Base-by-base conservation (phyloP, 805 yeast species). In the Pachysolen tannophilus region DNA sequence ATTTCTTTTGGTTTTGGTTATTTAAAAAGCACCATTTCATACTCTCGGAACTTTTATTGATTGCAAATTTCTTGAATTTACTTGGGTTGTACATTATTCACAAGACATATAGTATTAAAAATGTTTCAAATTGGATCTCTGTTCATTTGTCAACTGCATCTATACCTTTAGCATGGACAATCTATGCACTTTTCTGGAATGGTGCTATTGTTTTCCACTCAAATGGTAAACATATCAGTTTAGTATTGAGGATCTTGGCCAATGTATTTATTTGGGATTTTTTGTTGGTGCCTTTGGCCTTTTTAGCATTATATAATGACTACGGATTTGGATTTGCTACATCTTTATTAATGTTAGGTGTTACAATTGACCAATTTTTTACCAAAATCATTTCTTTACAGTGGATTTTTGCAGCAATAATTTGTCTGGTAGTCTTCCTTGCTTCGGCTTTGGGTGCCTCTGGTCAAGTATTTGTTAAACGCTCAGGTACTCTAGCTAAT, bases 321-420 rank as follows among this genome's bases (percentile, higher is more conserved):
- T 84, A 81, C 73, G 76, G 79, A 4, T 56, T 78, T 35, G 88
- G 85, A 9, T 55, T 81, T 30, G 58, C 77, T 31, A 64, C 77
- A 10, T 58, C 80, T 20, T 63, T 72, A 46, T 59, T 84, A 47
- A 61, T 69, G 42, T 66, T 81, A 38, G 88, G 83, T 24, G 53
- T 84, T 30, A 90, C 78, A 4, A 61, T 81, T 30, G 79, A 80
- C 35, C 95, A 84, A 58, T 52, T 84, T 36, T 65, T 76, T 50
- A 71, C 76, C 32, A 80, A 72, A 58, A 61, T 75, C 25, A 67
- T 84, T 59, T 90, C 90, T 3, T 65, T 84, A 44, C 94, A 84
- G 61, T 84, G 94, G 94, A 72, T 81, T 44, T 84, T 84, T 61
- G 94, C 87, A 3, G 75, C 81, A 43, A 55, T 71, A 35, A 82